Conservation (phyloP, 495 filamentous ascomycete genomes). For the Aeminium ludgeri region DNA sequence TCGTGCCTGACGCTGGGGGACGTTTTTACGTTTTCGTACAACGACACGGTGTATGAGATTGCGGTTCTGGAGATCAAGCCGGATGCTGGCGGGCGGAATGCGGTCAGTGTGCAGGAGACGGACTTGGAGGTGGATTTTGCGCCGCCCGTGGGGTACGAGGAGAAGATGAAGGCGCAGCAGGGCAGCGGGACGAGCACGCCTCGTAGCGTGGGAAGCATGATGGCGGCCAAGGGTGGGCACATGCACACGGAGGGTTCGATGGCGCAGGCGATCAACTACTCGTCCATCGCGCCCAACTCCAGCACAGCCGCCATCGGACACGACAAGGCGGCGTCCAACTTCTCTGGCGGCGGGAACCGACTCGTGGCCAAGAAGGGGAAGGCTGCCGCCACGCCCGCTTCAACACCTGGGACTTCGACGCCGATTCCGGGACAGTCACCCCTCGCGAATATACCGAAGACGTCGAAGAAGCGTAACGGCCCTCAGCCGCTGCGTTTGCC, state of each 20-base stretch:
- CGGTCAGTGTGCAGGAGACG: slow-evolving; percentile 84
- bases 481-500: slow-evolving; percentile 76
- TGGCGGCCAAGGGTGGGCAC: slow-evolving; percentile 45
- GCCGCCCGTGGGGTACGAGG: slow-evolving; percentile 81
- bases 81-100: slow-evolving; percentile 50
- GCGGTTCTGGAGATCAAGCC: slow-evolving; percentile 88
- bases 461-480: slow-evolving; percentile 41
- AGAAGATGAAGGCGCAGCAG: slow-evolving; percentile 33
- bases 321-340: slow-evolving; percentile 58
- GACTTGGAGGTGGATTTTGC: slow-evolving; percentile 94
- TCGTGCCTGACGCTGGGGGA: slow-evolving; percentile 82
- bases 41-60: slow-evolving; percentile 81
- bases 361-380: slow-evolving; percentile 42
- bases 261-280: slow-evolving; percentile 93
- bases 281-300: slow-evolving; percentile 72
- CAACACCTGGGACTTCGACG: slow-evolving; percentile 66
- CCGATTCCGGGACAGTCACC: slow-evolving; percentile 33
- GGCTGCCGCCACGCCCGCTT: slow-evolving; percentile 36
- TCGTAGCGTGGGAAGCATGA: slow-evolving; percentile 40
- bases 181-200: slow-evolving; percentile 46
- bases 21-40: slow-evolving; percentile 87
- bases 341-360: slow-evolving; percentile 55
- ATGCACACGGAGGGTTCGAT: slow-evolving; percentile 67
- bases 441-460: background rate
- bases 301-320: slow-evolving; percentile 42